phyloP scores from a whole-genome alignment of 805 yeast species.

The Metschnikowia picachoensis region DNA sequence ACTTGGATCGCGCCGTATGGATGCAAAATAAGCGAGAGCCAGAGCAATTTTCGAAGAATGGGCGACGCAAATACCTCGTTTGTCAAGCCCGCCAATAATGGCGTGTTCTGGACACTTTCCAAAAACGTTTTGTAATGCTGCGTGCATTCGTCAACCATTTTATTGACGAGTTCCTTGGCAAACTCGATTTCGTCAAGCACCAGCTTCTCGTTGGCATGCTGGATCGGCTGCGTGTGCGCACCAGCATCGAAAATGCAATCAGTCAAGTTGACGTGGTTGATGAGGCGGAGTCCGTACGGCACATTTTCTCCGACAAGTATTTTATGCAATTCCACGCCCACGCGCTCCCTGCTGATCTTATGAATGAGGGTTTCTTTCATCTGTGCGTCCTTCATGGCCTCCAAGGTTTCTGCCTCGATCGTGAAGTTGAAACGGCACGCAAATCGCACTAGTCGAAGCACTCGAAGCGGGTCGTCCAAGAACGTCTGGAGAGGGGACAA shows the following conservation, averaged over 20 bases:
- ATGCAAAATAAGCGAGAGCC: constrained; percentile 47
- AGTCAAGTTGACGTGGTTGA: constrained; percentile 53
- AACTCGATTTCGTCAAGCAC: constrained; percentile 17
- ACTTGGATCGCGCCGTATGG: constrained; percentile 45
- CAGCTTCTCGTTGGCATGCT: constrained; percentile 16
- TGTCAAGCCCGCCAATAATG: not conserved
- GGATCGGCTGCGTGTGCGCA: constrained; percentile 17
- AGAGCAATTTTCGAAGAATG: constrained; percentile 29
- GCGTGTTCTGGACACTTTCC: not conserved
- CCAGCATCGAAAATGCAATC: constrained; percentile 52
- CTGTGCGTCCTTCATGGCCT: constrained; percentile 59
- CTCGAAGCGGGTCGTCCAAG: constrained; percentile 90
- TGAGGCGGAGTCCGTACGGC: constrained; percentile 55
- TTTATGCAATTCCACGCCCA: constrained; percentile 82
- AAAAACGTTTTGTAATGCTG: constrained; percentile 20
- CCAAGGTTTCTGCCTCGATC: constrained; percentile 54
- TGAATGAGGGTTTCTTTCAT: constrained; percentile 57
- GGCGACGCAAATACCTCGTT: constrained; percentile 7
- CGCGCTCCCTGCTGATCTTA: constrained; percentile 86
- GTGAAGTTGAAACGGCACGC: constrained; percentile 72
- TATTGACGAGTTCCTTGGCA: constrained; percentile 12
- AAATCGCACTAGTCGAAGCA: constrained; percentile 79
- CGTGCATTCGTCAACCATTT: constrained; percentile 23
- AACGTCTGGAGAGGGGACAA: constrained; percentile 81
- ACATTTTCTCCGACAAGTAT: constrained; percentile 65